Evolutionary conservation across 2,329 filamentous ascomycete species (phyloP), one percentile per base, ranked within the genome.

Genomic region (Chrysoporthe cubensis): DNA sequence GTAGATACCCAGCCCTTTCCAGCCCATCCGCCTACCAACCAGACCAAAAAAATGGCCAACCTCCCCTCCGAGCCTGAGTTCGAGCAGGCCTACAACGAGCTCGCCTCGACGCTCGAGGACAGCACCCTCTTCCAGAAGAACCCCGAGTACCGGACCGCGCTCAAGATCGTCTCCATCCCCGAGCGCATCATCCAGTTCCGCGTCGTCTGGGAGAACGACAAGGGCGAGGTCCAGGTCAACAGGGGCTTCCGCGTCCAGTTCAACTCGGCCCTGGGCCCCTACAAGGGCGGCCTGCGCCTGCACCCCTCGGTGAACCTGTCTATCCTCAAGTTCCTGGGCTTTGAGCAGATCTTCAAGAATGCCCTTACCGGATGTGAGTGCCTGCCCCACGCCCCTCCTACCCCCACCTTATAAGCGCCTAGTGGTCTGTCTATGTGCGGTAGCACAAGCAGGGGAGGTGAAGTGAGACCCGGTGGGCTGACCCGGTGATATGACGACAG

Each of bases 281-380:
- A 97, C 91, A 98, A 98, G 88, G 96, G 96, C 73, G 96, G 96
- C 79, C 90, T 98, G 74, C 88, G 96, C 75, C 93, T 99, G 82
- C 96, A 99, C 82, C 96, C 95, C 71, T 90, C 90, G 13, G 93
- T 96, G 81, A 96, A 91, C 81, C 80, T 91, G 77, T 89, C 87
- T 71, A 88, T 91, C 77, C 88, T 99, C 76, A 99, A 99, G 86
- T 98, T 98, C 85, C 88, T 99, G 78, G 96, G 95, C 73, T 98
- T 98, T 77, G 96, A 99, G 89, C 96, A 98, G 85, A 96, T 95
- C 84, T 98, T 98, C 88, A 98, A 98, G 89, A 98, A 98, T 92
- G 96, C 96, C 74, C 85, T 98, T 74, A 98, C 96, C 71, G 96
- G 96, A 78, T 83, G 91, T 94, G 85, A 85, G 92, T 88, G 26